Evolutionary conservation across 768 basidiomycete species (phyloP).

Genomic region (Termitomyces sp.): DNA sequence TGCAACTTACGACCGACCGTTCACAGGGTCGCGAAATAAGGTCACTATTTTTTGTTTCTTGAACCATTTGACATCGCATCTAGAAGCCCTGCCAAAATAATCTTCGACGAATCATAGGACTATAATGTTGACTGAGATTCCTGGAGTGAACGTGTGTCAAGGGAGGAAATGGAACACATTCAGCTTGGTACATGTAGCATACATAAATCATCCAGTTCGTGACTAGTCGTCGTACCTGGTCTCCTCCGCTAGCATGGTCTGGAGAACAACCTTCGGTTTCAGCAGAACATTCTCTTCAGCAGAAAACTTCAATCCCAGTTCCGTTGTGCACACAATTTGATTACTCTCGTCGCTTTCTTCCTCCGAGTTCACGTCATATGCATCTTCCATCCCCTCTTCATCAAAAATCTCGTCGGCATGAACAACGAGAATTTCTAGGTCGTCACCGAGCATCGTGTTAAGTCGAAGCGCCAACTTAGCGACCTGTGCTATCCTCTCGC

Average conservation of each 20-base stretch:
- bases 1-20: too few species aligned
- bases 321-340: not conserved
- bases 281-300: not conserved
- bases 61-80: not conserved
- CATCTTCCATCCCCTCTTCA: not conserved
- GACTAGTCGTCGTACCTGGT: not conserved
- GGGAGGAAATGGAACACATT: not conserved
- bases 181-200: not conserved
- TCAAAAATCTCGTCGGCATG: not conserved
- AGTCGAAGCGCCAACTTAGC: not conserved
- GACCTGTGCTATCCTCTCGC: not conserved
- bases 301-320: not conserved
- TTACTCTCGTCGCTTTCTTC: not conserved
- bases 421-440: not conserved
- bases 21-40: too few species aligned
- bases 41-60: too few species aligned
- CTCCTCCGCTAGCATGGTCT: not conserved
- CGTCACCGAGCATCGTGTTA: not conserved
- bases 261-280: constrained; percentile 2
- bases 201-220: not conserved
- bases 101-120: not conserved
- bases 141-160: not conserved
- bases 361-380: not conserved
- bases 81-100: not conserved
- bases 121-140: not conserved